Evolutionary conservation across 352 stramenopile genomes (phyloP), one percentile per base, ranked within the genome.

Genomic region (Phytophthora sp.): DNA sequence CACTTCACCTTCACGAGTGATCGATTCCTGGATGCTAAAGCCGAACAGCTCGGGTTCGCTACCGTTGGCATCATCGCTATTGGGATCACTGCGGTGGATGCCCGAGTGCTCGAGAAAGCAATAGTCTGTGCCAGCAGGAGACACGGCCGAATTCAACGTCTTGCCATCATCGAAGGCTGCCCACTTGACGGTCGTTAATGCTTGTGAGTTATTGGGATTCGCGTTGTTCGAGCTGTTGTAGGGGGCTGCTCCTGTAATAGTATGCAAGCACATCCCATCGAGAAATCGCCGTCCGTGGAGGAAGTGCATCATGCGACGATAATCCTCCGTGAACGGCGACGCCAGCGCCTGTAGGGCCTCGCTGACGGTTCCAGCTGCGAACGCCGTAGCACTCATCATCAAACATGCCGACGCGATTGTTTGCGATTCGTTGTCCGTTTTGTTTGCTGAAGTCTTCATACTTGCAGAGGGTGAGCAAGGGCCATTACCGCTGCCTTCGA

Each of bases 91-190:
- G n/a, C 55, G 47, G 23, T 76, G 57, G 21, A 93, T 80, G 3
- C 85, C 85, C 6, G 80, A 71, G 63, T 91, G 79, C 47, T 93
- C 85, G n/a, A 93, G 61, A 57, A 89, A 91, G 73, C 81, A 91
- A 61, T 93, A 93, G 71, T 93, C 85, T 27, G 72, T 83, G 23
- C 79, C 81, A 23, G 66, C 39, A 23, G 74, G 47, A 12, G 68
- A 73, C 36, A 68, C 68, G 30, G 66, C 54, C 27, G 36, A 63
- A 42, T 81, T 76, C 29, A 61, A 49, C 7, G 38, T 63, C 42
- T 78, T 68, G 41, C 75, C 73, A 31, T 87, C 77, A 46, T 89
- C 71, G 56, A 90, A 90, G n/a, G 83, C 82, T 2, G 74, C 71
- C 85, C 85, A 93, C 63, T 93, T 93, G 64, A 93, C 73, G 12